Conservation (phyloP, 441 rosid genomes). For the Macaranga tanarius region DNA sequence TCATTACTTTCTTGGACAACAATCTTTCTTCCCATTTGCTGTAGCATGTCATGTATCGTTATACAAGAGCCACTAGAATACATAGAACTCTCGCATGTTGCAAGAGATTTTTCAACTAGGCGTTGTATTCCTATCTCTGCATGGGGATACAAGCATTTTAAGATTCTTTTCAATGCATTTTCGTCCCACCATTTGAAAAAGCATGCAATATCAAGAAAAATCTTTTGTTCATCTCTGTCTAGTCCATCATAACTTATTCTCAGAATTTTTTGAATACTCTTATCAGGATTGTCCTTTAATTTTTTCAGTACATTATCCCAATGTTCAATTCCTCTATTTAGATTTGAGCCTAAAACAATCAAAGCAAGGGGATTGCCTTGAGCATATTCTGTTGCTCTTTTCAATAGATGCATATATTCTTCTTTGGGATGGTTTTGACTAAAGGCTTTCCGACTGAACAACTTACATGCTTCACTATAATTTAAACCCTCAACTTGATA, state of each 20-base stretch:
- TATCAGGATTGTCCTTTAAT: neutral
- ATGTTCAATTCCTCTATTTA: neutral
- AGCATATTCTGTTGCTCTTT: neutral
- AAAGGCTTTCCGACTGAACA: slow-evolving; percentile 4
- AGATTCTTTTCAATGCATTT: slow-evolving; percentile 7
- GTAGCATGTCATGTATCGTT: neutral
- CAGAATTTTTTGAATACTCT: neutral
- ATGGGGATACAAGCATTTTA: too few relatives aligned
- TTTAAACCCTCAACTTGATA: neutral
- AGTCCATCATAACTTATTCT: slow-evolving; percentile 13
- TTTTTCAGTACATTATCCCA: neutral
- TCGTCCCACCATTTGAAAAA: neutral
- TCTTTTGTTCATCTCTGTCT: neutral
- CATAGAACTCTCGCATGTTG: too few relatives aligned
- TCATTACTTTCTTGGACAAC: too few relatives aligned
- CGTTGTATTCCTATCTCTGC: too few relatives aligned
- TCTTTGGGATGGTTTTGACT: neutral
- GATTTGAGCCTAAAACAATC: slow-evolving; percentile 2
- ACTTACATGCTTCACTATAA: neutral
- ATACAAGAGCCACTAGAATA: neutral
- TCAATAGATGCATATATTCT: neutral
- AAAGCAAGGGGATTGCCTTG: slow-evolving; percentile 22
- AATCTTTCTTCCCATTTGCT: too few relatives aligned
- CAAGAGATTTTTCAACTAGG: neutral
- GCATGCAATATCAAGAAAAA: slow-evolving; percentile 23